Evolutionary conservation across 768 basidiomycete genomes (phyloP), one percentile per base, ranked within the genome.

Genomic region (Calocybe gangraenosa): DNA sequence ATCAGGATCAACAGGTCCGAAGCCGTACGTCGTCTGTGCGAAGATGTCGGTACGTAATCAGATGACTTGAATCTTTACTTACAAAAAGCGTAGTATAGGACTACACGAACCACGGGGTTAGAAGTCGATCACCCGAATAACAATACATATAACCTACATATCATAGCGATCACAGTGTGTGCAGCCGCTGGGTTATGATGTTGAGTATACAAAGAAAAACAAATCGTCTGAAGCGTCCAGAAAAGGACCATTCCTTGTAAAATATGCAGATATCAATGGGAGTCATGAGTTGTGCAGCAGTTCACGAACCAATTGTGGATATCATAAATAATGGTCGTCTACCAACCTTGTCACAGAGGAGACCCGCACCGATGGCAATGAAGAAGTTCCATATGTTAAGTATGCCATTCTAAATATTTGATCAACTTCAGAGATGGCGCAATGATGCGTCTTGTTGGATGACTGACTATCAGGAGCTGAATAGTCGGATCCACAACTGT

Each of bases 191-290:
- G 56, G 21, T 65, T 57, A 9, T 68, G 64, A 46, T 68, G 71
- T 44, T 69, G 57, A 0, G 76, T 60, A 42, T 58, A 60, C 6
- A 58, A 34, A 1, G 59, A 49, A 31, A 77, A 74, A 55, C 75
- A 79, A 30, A 78, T 61, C 1, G 78, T 80, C 61, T 83, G 82
- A 6, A 77, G 60, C 23, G 62, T 73, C 67, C 77, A 83, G 59
- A 78, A 78, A 7, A 81, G 23, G 6, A 74, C 54, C 79, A 83
- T 83, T 11, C 66, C 66, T 62, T 37, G 38, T 31, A 51, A n/a
- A 42, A 32, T 47, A 40, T 46, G 40, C n/a, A 33, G 32, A 18
- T 15, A 34, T 37, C 36, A 43, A 9, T 19, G 37, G 13, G 15
- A 47, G 2, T 9, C 7, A 22, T 10, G 4, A 42, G 42, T 11